A percentile compares a stretch with the other conserved stretches of the same genome.
These are phyloP conservation scores for Neopestalotiopsis sp. DNA, from an alignment of 2,329 filamentous ascomycete species.

Conservation along the genomic window DNA sequence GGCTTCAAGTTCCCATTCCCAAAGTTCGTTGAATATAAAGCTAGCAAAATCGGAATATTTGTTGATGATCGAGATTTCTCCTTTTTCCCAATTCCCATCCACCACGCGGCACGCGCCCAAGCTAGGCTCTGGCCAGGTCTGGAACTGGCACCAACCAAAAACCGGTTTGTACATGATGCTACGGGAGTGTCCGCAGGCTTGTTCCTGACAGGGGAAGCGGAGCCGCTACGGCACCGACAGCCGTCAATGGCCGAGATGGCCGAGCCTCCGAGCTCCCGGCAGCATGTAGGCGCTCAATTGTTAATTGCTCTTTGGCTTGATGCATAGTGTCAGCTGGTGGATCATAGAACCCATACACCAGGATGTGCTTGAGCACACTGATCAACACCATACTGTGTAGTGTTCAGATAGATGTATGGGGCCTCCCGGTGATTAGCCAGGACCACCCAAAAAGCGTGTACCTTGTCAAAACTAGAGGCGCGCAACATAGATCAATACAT, in stretches of 20 bases:
- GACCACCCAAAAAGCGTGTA: too few relatives aligned
- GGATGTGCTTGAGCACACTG: too few relatives aligned
- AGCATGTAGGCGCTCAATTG: background rate
- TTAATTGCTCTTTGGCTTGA: too few relatives aligned
- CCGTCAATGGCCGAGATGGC: background rate
- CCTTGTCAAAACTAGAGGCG: too few relatives aligned
- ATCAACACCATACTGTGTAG: too few relatives aligned
- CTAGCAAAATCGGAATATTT: background rate
- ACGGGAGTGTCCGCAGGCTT: background rate
- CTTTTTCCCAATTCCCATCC: background rate
- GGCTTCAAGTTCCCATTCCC: background rate
- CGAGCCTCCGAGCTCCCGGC: background rate
- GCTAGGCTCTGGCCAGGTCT: background rate
- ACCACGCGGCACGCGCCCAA: background rate
- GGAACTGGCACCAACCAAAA: background rate
- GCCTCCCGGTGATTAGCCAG: too few relatives aligned
- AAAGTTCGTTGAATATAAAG: background rate
- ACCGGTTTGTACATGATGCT: background rate
- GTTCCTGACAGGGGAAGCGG: background rate
- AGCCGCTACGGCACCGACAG: background rate
- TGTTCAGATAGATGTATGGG: too few relatives aligned
- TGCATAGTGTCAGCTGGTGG: too few relatives aligned
- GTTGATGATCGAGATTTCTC: background rate
- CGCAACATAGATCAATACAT: too few relatives aligned
- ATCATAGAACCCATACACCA: too few relatives aligned